Evolutionary conservation across 768 basidiomycete genomes (phyloP).

Genomic region (Tephrocybe sp.): DNA sequence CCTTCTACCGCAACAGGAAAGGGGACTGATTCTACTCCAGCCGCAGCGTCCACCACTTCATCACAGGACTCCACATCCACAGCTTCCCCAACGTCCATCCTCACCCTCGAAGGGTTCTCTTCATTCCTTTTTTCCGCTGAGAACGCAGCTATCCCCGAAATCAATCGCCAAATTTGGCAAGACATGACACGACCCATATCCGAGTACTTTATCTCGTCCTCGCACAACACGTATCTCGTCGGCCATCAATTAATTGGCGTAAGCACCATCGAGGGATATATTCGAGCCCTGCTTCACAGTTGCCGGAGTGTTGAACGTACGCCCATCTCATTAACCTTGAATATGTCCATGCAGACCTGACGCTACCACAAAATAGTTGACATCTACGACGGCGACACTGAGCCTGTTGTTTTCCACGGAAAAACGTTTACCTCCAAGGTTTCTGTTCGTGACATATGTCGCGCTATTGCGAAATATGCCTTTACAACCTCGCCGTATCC

Average conservation of each 20-base stretch:
- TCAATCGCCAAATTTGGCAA: slow-evolving; percentile 48
- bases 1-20: slow-evolving; percentile 14
- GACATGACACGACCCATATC: slow-evolving; percentile 88
- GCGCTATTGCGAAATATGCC: slow-evolving; percentile 84
- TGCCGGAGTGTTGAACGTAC: slow-evolving; percentile 93
- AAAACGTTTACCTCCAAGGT: slow-evolving; percentile 86
- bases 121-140: slow-evolving; percentile 79
- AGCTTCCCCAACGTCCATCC: slow-evolving; percentile 11
- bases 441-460: slow-evolving; percentile 73
- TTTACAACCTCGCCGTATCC: slow-evolving; percentile 91
- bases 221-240: slow-evolving; percentile 91
- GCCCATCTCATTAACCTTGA: slow-evolving; percentile 24
- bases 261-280: slow-evolving; percentile 91
- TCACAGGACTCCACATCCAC: background rate
- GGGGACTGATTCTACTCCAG: slow-evolving; percentile 9
- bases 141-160: slow-evolving; percentile 55
- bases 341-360: background rate
- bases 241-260: slow-evolving; percentile 86
- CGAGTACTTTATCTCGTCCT: slow-evolving; percentile 87
- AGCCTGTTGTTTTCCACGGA: slow-evolving; percentile 87
- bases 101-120: slow-evolving; percentile 65
- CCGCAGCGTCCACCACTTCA: slow-evolving; percentile 3
- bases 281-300: slow-evolving; percentile 82
- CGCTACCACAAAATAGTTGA: slow-evolving; percentile 58
- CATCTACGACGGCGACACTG: slow-evolving; percentile 83